Evolutionary conservation across 768 basidiomycete species (phyloP).

Genomic region (Candolleomyces eurysporus): DNA sequence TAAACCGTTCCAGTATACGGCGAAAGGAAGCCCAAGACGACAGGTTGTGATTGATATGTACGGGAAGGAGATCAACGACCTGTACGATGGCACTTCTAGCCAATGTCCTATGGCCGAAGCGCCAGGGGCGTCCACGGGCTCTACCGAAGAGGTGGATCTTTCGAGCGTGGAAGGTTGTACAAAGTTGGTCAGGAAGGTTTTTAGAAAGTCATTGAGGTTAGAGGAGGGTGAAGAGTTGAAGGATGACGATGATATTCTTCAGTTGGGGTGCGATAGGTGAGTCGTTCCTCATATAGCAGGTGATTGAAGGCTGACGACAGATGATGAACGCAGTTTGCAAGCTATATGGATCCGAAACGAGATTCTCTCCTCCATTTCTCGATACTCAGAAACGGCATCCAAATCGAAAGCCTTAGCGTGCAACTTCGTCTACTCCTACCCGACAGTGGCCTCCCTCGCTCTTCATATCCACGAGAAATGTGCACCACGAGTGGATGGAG

Average conservation of each 20-base stretch:
- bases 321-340: conserved; percentile 25
- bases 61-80: conserved; percentile 36
- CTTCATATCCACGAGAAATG: conserved; percentile 3
- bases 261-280: conserved; percentile 40
- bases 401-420: conserved; percentile 4
- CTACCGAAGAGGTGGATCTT: not conserved
- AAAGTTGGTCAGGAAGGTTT: not conserved
- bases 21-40: not conserved
- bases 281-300: not conserved
- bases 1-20: not conserved
- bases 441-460: conserved; percentile 16
- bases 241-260: conserved; percentile 38
- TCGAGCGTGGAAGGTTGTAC: conserved; percentile 1
- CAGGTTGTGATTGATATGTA: conserved; percentile 40
- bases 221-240: not conserved
- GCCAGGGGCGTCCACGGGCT: conserved; percentile 11
- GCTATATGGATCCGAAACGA: conserved; percentile 35
- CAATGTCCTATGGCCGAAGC: not conserved
- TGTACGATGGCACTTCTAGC: conserved; percentile 23
- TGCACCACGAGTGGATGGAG: not conserved
- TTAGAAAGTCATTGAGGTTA: not conserved
- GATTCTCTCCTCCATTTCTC: conserved; percentile 12
- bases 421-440: conserved; percentile 19
- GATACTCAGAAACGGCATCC: conserved; percentile 12
- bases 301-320: not conserved